These are phyloP conservation scores for Colletotrichum incanum DNA, from an alignment of 2,329 filamentous ascomycete genomes.

Conservation along the genomic window DNA sequence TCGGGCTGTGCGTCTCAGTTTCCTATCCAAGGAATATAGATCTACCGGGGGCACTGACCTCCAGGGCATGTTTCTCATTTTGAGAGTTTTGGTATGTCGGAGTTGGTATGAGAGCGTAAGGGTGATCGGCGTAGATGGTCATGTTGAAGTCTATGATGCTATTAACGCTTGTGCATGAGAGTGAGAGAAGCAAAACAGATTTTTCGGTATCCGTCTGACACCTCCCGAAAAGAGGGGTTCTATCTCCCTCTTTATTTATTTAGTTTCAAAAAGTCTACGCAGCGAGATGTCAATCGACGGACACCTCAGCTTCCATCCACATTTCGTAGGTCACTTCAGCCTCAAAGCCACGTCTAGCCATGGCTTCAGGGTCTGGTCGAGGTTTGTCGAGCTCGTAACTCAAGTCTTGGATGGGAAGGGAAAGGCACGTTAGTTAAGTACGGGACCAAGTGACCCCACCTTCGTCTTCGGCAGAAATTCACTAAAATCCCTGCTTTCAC, in stretches of 20 bases:
- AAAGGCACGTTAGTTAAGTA: no score
- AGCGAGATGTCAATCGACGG: no score
- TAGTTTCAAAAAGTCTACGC: no score
- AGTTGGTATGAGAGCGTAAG: constrained; percentile 24
- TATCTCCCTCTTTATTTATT: neutral
- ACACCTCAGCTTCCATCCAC: neutral
- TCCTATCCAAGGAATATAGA: no score
- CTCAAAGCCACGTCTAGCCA: neutral
- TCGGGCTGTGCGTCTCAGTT: constrained; percentile 46
- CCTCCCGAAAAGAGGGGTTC: no score
- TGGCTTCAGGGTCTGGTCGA: neutral
- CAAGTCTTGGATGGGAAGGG: neutral
- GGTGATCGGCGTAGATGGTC: constrained; percentile 28
- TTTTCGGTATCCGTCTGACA: no score
- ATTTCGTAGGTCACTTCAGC: neutral
- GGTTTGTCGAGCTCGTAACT: neutral
- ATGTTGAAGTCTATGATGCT: neutral
- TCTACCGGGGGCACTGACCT: neutral
- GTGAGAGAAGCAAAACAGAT: no score
- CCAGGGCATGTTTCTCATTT: constrained; percentile 9
- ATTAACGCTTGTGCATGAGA: no score
- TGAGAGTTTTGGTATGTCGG: constrained; percentile 5
- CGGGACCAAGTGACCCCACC: neutral
- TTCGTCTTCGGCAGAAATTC: neutral
- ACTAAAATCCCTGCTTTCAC: neutral